Base-by-base conservation (phyloP, 768 basidiomycete species). In the Mycena albidolilacea region DNA sequence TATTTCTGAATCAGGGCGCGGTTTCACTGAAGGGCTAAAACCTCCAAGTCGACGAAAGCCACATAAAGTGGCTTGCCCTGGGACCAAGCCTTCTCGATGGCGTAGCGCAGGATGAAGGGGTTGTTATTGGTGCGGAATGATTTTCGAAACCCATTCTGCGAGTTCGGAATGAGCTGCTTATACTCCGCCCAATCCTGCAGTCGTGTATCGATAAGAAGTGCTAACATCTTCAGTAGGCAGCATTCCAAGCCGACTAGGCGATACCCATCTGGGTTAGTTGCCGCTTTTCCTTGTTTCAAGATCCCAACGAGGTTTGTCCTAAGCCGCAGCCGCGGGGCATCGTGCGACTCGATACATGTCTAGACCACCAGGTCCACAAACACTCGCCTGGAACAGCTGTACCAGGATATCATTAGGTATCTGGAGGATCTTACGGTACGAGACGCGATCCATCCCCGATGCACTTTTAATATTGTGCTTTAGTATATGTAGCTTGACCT, bases 81-180 rank as follows among this genome's bases (percentile, higher is more conserved):
- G 12, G 70, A 70, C 44, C 69, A 44, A 19, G 79, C 79, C 15
- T 67, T 64, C 11, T 79, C 79, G 17, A 78, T 76, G 3, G 77
- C 77, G 43, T 65, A 71, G 1, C 75, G 55, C 3, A 80, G 75
- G 46, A 80, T 74, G 30, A 30, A 30, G 2, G 30, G 30, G 54
- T 82, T 82, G 70, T 82, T 77, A 64, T 79, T 77, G 6, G 82
- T 83, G 7, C 80, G 77, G 39, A 72, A 77, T 0, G 65, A 70
- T 17, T 66, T 58, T 0, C 82, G 69, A 58, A 83, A 84, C 0
- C 83, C 81, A 69, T 80, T 83, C 67, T 84, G 83, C 0, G 79
- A 80, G 10, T 67, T 66, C 0, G 82, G 82, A 3, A 84, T n/a
- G 1, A 80, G 50, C 10, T 65, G 50, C 2, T 58, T 30, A 4